Percentiles rank a stretch among this genome's conserved stretches.
Conservation (phyloP, 192 early-diverging fungal species). For the Entomortierella lignicola region DNA sequence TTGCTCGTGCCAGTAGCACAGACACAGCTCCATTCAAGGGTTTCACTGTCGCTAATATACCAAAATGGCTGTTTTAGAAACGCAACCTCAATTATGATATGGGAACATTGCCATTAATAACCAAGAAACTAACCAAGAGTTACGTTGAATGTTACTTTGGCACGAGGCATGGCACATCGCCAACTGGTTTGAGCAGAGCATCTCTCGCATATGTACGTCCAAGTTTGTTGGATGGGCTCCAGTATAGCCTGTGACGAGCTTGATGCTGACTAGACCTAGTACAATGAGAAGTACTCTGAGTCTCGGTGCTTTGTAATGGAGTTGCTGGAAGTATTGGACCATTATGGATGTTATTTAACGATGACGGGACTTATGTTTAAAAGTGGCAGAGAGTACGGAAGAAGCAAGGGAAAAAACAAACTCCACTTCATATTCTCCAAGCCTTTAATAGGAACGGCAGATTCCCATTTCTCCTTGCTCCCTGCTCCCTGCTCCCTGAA, state of each 20-base stretch:
- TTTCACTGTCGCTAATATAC: constrained; percentile 18
- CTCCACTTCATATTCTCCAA: no score
- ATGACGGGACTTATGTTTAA: no score
- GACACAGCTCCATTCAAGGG: constrained; percentile 30
- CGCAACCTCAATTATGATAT: background rate
- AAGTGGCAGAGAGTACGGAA: no score
- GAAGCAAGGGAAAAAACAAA: no score
- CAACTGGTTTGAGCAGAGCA: constrained; percentile 29
- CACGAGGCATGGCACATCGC: constrained; percentile 33
- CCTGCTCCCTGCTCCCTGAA: no score
- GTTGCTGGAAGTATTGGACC: background rate
- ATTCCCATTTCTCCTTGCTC: no score
- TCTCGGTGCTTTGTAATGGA: background rate
- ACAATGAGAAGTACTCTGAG: background rate
- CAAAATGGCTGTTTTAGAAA: no score
- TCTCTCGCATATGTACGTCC: constrained; percentile 10
- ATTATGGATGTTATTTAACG: no score
- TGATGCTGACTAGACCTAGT: background rate
- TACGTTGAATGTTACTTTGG: constrained; percentile 2
- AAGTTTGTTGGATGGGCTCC: constrained; percentile 6
- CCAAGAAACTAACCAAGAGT: constrained; percentile 12
- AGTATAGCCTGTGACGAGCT: background rate
- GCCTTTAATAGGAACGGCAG: no score
- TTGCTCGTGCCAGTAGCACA: constrained; percentile 3
- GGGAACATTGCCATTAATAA: no score